Base-by-base conservation (phyloP, 352 stramenopile genomes). In the Phytopythium mirpurense region DNA sequence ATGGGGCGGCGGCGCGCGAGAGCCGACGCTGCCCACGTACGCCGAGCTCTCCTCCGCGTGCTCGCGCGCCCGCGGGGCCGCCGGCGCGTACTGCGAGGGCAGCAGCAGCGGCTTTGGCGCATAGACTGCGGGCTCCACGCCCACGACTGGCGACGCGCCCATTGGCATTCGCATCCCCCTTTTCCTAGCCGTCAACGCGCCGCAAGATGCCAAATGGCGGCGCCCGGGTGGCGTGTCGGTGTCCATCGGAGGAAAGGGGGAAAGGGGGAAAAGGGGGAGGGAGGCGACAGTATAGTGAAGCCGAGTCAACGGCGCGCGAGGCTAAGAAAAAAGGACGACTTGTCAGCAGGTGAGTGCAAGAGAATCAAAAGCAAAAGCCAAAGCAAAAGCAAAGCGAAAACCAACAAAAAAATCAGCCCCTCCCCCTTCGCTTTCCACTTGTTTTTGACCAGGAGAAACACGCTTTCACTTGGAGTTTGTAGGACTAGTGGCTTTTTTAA, bases 131-230 rank as follows among this genome's bases (percentile, higher is more conserved):
- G 60, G 48, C 45, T 72, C 59, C 24, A 53, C 40, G 42, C 52
- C 56, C 14, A 63, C 40, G 21, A 52, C 51, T 26, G 62, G 51
- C 35, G 51, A 58, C 37, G 59, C 61, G 31, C 54, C 52, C 59
- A 70, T 63, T 56, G 77, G 65, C 65, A 72, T 80, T 58, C 58
- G 70, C 70, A 80, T 77, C 31, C 21, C 23, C 38, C 18, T 44
- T 36, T n/a, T 21, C 14, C 42, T 16, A n/a, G n/a, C n/a, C n/a
- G n/a, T n/a, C n/a, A n/a, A n/a, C n/a, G 12, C 27, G 31, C 46
- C 46, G 46, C 46, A 53, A 53, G 46, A 53, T 41, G 31, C 46
- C 46, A 42, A 53, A 53, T 53, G 46, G 15, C 46, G 31, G 16
- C 42, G n/a, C 19, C 14, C 15, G 2, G 18, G 8, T 27, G 19